Evolutionary conservation across 2,329 filamentous ascomycete genomes (phyloP).

Genomic region (Sporothrix schenckii): DNA sequence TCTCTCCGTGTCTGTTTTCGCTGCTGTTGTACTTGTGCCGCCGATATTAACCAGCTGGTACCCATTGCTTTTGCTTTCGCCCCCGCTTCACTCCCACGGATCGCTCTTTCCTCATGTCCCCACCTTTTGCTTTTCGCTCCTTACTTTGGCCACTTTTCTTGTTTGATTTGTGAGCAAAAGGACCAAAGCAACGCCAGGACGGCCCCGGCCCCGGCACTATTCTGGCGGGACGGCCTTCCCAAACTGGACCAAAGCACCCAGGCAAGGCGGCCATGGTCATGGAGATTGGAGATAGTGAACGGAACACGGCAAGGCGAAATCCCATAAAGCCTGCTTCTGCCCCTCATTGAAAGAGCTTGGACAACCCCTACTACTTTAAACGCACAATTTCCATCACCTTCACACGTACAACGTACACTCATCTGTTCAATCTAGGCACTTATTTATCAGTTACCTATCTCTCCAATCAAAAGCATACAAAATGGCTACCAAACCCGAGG

Average conservation of each 20-base stretch:
- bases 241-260: conserved; percentile 10
- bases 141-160: neutral
- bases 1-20: neutral
- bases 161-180: neutral
- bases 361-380: neutral
- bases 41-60: neutral
- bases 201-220: conserved; percentile 21
- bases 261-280: neutral
- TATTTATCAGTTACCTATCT: too few relatives aligned
- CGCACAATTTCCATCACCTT: neutral
- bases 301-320: conserved; percentile 1
- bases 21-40: neutral
- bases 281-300: conserved; percentile 10
- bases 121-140: neutral
- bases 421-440: neutral
- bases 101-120: neutral
- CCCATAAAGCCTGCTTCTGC: conserved; percentile 10
- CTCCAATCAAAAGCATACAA: neutral
- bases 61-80: neutral
- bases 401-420: neutral
- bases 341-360: neutral
- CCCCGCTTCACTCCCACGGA: conserved; percentile 15
- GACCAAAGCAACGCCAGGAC: neutral
- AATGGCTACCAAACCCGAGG: conserved; percentile 25
- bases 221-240: conserved; percentile 15